A percentile compares a stretch with the other conserved stretches of the same genome.
phyloP scores from a whole-genome alignment of 140 eudicot species.

The Flaveria floridana region DNA sequence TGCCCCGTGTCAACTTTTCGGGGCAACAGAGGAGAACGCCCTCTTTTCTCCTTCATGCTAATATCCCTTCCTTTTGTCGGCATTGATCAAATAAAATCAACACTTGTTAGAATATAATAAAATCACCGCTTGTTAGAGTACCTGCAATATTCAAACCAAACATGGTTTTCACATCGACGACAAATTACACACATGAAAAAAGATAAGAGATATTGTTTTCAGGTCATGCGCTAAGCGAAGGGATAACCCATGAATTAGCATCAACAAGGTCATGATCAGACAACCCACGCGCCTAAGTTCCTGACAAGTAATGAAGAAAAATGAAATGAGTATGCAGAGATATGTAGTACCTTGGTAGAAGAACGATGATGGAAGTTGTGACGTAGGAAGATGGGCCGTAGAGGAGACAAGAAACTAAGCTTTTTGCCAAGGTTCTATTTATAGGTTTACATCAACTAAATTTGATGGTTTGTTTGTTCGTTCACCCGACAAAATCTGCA shows the following conservation, averaged over 20 bases:
- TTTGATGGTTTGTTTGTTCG: conserved; percentile 18
- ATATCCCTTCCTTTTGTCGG: conserved; percentile 27
- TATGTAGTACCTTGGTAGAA: conserved; percentile 29
- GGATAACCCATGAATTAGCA: not conserved
- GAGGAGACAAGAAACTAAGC: conserved; percentile 34
- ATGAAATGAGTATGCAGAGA: not conserved
- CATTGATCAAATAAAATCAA: conserved; percentile 20
- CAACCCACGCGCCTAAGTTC: too few species aligned
- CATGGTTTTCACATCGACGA: not conserved
- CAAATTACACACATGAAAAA: not conserved
- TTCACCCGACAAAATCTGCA: conserved; percentile 13
- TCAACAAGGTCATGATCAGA: too few species aligned
- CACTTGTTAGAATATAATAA: too few species aligned
- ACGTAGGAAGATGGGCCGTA: conserved; percentile 35
- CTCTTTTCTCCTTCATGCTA: conserved; percentile 26
- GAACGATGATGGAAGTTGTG: conserved; percentile 35
- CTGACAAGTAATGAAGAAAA: too few species aligned
- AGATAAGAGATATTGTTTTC: not conserved
- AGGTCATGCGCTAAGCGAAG: not conserved
- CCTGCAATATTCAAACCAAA: conserved; percentile 26
- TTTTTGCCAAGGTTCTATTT: not conserved
- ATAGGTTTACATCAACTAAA: conserved; percentile 20
- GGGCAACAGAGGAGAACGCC: conserved; percentile 26
- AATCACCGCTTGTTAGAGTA: conserved; percentile 24
- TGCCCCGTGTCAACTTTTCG: conserved; percentile 1